These are phyloP conservation scores for Kurtzmaniella quercitrusa DNA, from an alignment of 1,139 yeast genomes.

Conservation along the genomic window DNA sequence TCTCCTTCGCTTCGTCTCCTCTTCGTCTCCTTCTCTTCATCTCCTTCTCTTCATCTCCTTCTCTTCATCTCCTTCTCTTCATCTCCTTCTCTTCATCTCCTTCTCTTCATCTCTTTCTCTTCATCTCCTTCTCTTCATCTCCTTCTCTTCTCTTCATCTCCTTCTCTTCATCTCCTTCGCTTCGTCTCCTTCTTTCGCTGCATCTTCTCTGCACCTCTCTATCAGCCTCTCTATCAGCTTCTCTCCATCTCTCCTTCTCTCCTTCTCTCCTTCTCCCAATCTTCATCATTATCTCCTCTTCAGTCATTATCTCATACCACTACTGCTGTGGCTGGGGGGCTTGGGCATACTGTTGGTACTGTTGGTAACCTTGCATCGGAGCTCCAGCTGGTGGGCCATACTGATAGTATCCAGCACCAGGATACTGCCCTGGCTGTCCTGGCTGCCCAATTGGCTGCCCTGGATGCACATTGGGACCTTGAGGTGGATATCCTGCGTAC, in stretches of 20 bases:
- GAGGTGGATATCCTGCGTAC: constrained; percentile 8
- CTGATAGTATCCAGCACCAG: constrained; percentile 22
- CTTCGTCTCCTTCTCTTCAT: too few species aligned
- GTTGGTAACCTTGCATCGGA: constrained; percentile 12
- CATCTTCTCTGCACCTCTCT: background rate
- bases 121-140: background rate
- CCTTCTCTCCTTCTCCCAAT: constrained; percentile 7
- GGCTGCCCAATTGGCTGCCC: constrained; percentile 10
- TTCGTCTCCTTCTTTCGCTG: background rate
- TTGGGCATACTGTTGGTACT: constrained; percentile 8
- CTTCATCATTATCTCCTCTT: background rate
- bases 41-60: too few species aligned
- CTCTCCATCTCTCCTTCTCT: constrained; percentile 6
- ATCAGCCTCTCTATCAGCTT: too few species aligned
- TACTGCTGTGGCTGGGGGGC: constrained; percentile 10
- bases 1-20: too few species aligned
- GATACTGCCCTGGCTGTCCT: background rate
- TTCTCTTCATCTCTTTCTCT: too few species aligned
- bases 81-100: too few species aligned
- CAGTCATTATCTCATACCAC: constrained; percentile 3
- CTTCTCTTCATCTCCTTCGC: background rate
- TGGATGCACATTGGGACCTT: constrained; percentile 20
- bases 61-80: too few species aligned
- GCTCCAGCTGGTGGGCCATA: constrained; percentile 23
- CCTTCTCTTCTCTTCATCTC: background rate